Base-by-base conservation (phyloP, 345 rosid species). In the Microthlaspi erraticum region DNA sequence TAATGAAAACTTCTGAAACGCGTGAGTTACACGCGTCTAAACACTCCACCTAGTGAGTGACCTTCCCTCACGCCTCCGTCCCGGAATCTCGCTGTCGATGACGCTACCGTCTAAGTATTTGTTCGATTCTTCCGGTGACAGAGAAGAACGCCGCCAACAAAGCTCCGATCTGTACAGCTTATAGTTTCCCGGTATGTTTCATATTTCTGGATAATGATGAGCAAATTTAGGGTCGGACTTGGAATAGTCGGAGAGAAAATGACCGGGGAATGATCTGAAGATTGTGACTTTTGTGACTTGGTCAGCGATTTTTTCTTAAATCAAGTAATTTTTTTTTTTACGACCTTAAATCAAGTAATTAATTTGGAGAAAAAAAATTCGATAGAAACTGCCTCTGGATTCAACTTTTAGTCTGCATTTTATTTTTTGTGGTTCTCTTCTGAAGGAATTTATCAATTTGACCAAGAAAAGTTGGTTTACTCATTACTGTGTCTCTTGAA, bases 201-300 rank as follows among this genome's bases (percentile, higher is more conserved):
- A 36, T 0, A 36, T 37, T 36, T 2, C 18, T 17, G 14, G 42
- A 34, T 56, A 17, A 56, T 17, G 43, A 34, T 57, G 44, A 46
- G 32, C n/a, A 8, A 31, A 64, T 32, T 48, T 11, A 11, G 32
- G 34, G 32, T 33, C 8, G 1, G 60, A 33, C 23, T 55, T 16
- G 42, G n/a, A 9, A 8, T 29, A 29, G 37, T 29, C 10, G 34
- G 9, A 51, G 36, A 51, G 1, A 26, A 45, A n/a, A n/a, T n/a
- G n/a, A n/a, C n/a, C n/a, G n/a, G n/a, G n/a, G n/a, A n/a, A n/a
- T n/a, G n/a, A n/a, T n/a, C n/a, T n/a, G n/a, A n/a, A n/a, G 48
- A 38, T 38, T 57, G 44, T 39, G 46, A 58, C 17, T 59, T 59
- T n/a, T n/a, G n/a, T n/a, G n/a, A n/a, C n/a, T n/a, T n/a, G 63